Evolutionary conservation across 1,284 basidiomycete species (phyloP), one percentile per base, ranked within the genome.

Genomic region (Trametes pubescens): DNA sequence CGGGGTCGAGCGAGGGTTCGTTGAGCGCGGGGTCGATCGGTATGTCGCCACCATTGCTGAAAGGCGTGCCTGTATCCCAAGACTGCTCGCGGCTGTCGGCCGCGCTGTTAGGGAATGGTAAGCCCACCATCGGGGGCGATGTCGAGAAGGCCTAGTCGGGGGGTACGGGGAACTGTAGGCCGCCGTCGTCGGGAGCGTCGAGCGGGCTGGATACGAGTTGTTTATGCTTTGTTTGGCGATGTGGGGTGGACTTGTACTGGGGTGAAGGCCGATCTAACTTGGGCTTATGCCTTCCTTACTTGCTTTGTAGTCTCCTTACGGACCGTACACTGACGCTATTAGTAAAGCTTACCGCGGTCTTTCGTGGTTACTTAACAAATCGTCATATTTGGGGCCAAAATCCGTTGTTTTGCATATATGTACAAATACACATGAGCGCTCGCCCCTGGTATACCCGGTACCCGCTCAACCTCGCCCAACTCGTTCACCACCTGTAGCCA

Each of bases 21-120:
- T 79, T 80, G 67, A 90, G 83, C 56, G 84, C 86, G 72, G 89
- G 89, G 84, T 91, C 89, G 79, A 91, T 91, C 70, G 87, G 88
- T 76, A 91, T 88, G 75, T 86, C 82, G 71, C 66, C 82, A 72
- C 66, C 77, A 77, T 78, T 81, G 78, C 80, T 82, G 73, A 80
- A 78, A 65, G 86, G 84, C 18, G 85, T 86, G 69, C 82, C 83
- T 68, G 81, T 79, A 65, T 89, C 86, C 75, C 84, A 81, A 24
- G 84, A 82, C 49, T 78, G 73, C 75, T 87, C 85, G 65, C 80
- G 84, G 77, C 82, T 78, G 73, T 76, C 78, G 57, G 78, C 68
- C 59, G 80, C 78, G 72, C 79, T 81, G 57, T 80, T 69, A 48
- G 88, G 85, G 68, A 88, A 89, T 2, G 85, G 82, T 62, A 87